A percentile compares a stretch with the other conserved stretches of the same genome.
phyloP scores from a whole-genome alignment of 2,329 filamentous ascomycete species.

The Annulohypoxylon truncatum region DNA sequence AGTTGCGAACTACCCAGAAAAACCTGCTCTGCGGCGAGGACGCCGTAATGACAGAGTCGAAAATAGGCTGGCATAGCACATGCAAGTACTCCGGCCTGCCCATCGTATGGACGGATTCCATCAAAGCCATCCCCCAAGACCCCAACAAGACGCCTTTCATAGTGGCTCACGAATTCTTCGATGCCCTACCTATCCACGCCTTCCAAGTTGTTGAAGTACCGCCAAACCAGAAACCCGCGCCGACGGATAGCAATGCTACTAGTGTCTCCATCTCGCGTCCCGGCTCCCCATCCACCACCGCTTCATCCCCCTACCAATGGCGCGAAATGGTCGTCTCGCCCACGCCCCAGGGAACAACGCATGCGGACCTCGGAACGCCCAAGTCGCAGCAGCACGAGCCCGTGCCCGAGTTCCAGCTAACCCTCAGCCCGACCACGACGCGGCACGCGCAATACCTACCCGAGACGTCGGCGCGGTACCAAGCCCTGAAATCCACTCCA shows the following conservation, averaged over 20 bases:
- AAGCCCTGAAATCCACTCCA: slow-evolving; percentile 73
- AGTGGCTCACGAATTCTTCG: slow-evolving; percentile 97
- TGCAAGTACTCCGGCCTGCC: slow-evolving; percentile 80
- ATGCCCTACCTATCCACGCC: slow-evolving; percentile 94
- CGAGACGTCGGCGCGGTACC: slow-evolving; percentile 82
- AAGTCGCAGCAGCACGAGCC: slow-evolving; percentile 63
- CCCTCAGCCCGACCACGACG: slow-evolving; percentile 78
- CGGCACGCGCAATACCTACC: slow-evolving; percentile 88
- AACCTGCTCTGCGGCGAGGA: slow-evolving; percentile 81
- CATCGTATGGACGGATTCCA: slow-evolving; percentile 92
- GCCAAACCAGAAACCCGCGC: slow-evolving; percentile 55
- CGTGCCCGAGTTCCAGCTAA: slow-evolving; percentile 87
- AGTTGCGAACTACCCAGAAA: slow-evolving; percentile 81
- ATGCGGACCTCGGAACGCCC: slow-evolving; percentile 65
- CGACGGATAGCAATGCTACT: slow-evolving; percentile 50
- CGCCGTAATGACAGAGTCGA: slow-evolving; percentile 73
- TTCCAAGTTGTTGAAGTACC: slow-evolving; percentile 79
- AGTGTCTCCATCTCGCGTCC: slow-evolving; percentile 42
- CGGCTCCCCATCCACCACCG: slow-evolving; percentile 56
- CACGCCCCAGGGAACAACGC: slow-evolving; percentile 66
- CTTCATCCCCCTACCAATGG: slow-evolving; percentile 69
- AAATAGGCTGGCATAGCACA: slow-evolving; percentile 77
- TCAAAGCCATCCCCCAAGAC: slow-evolving; percentile 80
- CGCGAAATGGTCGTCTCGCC: slow-evolving; percentile 83
- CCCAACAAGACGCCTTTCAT: slow-evolving; percentile 86